Evolutionary conservation across 108 stramenopile genomes (phyloP).

Genomic region (Cafeteria roenbergensis): DNA sequence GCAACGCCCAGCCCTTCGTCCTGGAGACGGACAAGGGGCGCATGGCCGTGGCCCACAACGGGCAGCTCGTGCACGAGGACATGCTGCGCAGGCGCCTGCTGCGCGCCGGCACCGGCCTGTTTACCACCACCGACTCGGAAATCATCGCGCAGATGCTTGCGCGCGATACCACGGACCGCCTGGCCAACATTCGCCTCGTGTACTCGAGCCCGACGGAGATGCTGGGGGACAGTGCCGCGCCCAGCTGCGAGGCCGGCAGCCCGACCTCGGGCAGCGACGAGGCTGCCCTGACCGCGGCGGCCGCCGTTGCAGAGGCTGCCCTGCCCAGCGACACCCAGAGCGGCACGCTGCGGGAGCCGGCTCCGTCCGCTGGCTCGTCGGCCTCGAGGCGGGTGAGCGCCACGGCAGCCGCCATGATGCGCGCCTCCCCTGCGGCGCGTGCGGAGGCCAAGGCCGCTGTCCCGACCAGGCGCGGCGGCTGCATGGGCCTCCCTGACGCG

Average conservation of each 20-base stretch:
- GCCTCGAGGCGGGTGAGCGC: too few relatives aligned
- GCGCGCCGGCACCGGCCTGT: conserved; percentile 58
- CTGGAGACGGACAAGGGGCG: conserved; percentile 40
- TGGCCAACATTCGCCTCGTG: not conserved
- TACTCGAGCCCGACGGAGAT: not conserved
- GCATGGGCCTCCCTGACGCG: too few relatives aligned
- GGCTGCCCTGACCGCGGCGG: too few relatives aligned
- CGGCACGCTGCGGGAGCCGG: too few relatives aligned
- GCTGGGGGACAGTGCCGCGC: not conserved
- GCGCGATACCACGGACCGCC: conserved; percentile 34
- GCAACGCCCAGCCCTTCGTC: conserved; percentile 57
- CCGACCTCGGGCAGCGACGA: too few relatives aligned
- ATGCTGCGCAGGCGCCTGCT: conserved; percentile 32
- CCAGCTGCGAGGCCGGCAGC: not conserved
- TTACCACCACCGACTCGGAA: conserved; percentile 88
- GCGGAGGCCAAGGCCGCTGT: too few relatives aligned
- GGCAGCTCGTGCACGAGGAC: conserved; percentile 81
- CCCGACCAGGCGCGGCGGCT: too few relatives aligned
- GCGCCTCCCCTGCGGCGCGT: too few relatives aligned
- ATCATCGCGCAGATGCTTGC: conserved; percentile 86
- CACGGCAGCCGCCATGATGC: too few relatives aligned
- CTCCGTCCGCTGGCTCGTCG: too few relatives aligned
- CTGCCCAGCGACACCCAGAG: too few relatives aligned
- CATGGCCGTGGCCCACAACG: conserved; percentile 92
- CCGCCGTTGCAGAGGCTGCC: too few relatives aligned